phyloP scores from a whole-genome alignment of 371 early-diverging fungal species.

The Capniomyces stellatus region DNA sequence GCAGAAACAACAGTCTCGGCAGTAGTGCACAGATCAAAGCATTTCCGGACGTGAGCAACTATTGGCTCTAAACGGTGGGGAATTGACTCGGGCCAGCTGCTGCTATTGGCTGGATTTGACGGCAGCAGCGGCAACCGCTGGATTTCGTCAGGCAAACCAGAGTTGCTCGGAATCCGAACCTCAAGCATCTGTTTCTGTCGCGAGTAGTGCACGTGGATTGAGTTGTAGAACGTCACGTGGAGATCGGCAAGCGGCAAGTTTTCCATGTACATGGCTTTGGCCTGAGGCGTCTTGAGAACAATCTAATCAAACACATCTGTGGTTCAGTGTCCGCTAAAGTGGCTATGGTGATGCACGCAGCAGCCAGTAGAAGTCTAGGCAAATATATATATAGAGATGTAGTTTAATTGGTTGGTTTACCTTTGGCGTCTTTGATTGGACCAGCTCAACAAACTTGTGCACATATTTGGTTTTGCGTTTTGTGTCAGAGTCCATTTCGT shows the following conservation, averaged over 20 bases:
- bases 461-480: conserved; percentile 24
- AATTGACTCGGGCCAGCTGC: not conserved
- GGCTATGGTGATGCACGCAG: too few species aligned
- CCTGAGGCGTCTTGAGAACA: conserved; percentile 37
- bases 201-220: conserved; percentile 13
- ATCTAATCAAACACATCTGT: conserved; percentile 13
- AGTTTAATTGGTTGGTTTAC: not conserved
- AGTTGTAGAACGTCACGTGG: conserved; percentile 32
- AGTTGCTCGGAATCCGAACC: conserved; percentile 13
- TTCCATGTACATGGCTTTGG: conserved; percentile 37
- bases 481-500: conserved; percentile 1
- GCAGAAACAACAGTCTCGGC: conserved; percentile 6
- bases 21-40: conserved; percentile 2
- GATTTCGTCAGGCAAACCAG: conserved; percentile 23
- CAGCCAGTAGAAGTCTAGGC: too few species aligned
- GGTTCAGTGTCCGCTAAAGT: too few species aligned
- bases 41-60: conserved; percentile 11
- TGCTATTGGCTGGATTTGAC: not conserved
- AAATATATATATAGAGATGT: not conserved
- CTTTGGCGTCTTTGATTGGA: conserved; percentile 32
- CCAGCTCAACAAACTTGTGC: conserved; percentile 24
- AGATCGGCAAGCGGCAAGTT: conserved; percentile 33
- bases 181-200: conserved; percentile 3
- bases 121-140: conserved; percentile 13
- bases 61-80: conserved; percentile 9